Base-by-base conservation (phyloP, 2,329 filamentous ascomycete species). In the Colletotrichum spinosum region DNA sequence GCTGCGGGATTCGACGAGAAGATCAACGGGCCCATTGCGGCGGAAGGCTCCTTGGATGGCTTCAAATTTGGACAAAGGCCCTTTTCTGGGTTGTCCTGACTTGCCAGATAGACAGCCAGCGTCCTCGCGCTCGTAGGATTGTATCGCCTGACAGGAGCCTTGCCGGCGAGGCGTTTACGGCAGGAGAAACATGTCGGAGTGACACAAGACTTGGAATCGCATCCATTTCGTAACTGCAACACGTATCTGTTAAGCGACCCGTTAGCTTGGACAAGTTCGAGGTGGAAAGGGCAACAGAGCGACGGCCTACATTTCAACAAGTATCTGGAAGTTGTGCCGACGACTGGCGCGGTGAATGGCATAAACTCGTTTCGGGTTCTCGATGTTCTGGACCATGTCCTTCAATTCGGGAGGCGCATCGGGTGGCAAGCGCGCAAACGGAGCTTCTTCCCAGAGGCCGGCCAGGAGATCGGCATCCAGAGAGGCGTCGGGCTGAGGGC, bases 131-230 rank as follows among this genome's bases (percentile, higher is more conserved):
- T 97, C 50, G 93, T 88, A 25, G 90, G 86, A 62, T 91, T 97
- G 72, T 94, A 96, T 72, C 90, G 86, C 67, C 93, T 89, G 70
- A 93, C 86, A 2, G 93, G 93, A 1, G 86, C 86, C 68, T 88
- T 87, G 39, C 85, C 87, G 34, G 88, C 85, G 45, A 90, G 80
- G 69, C 91, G 86, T 76, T 86, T 91, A 60, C 92, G 88, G 75
- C 88, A 93, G 67, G 90, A 93, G 73, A 95, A 91, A 79, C 94
- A 97, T 12, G 92, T 95, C 12, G 92, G 79, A 1, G 89, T 95
- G 41, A 82, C 83, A 78, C 94, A 97, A 55, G 84, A 81, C 57
- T 84, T 80, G 69, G 86, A 87, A 67, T 87, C 88, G 75, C 94
- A 97, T 68, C 94, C 94, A 69, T 92, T 86, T 61, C 93, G 88